These are phyloP conservation scores for Chaetomium fimeti DNA, from an alignment of 495 filamentous ascomycete species.

Conservation along the genomic window DNA sequence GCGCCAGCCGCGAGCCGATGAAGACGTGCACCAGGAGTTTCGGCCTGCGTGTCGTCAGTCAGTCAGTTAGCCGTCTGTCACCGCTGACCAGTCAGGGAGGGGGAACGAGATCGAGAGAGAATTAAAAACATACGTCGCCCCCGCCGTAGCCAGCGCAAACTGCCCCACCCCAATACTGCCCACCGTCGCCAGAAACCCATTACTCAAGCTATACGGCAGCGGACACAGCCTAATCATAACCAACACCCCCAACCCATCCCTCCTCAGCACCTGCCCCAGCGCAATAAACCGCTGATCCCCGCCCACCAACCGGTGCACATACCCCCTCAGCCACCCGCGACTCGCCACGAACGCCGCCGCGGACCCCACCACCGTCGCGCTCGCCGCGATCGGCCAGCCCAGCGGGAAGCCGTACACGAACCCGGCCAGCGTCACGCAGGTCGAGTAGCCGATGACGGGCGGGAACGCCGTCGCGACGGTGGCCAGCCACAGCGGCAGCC, in stretches of 20 bases:
- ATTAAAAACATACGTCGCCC: slow-evolving; percentile 43
- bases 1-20: slow-evolving; percentile 72
- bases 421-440: slow-evolving; percentile 78
- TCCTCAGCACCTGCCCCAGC: slow-evolving; percentile 59
- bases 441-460: slow-evolving; percentile 86
- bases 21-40: slow-evolving; percentile 93
- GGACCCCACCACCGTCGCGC: slow-evolving; percentile 74
- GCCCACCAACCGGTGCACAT: slow-evolving; percentile 77
- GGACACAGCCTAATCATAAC: slow-evolving; percentile 93
- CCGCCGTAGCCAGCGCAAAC: slow-evolving; percentile 78
- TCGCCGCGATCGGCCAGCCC: slow-evolving; percentile 84
- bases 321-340: slow-evolving; percentile 69
- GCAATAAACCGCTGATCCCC: slow-evolving; percentile 72
- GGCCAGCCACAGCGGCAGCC: slow-evolving; percentile 74
- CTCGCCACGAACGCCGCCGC: slow-evolving; percentile 75
- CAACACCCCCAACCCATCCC: slow-evolving; percentile 84
- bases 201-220: slow-evolving; percentile 89
- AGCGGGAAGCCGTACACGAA: slow-evolving; percentile 93
- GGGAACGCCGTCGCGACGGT: slow-evolving; percentile 82
- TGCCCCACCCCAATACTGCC: slow-evolving; percentile 74
- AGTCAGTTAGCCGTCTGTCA: not conserved
- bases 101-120: not conserved
- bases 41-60: slow-evolving; percentile 46
- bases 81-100: too few species aligned
- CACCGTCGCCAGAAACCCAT: slow-evolving; percentile 91